Evolutionary conservation across 768 basidiomycete genomes (phyloP), one percentile per base, ranked within the genome.

Genomic region (Udeniomyces megalosporus): DNA sequence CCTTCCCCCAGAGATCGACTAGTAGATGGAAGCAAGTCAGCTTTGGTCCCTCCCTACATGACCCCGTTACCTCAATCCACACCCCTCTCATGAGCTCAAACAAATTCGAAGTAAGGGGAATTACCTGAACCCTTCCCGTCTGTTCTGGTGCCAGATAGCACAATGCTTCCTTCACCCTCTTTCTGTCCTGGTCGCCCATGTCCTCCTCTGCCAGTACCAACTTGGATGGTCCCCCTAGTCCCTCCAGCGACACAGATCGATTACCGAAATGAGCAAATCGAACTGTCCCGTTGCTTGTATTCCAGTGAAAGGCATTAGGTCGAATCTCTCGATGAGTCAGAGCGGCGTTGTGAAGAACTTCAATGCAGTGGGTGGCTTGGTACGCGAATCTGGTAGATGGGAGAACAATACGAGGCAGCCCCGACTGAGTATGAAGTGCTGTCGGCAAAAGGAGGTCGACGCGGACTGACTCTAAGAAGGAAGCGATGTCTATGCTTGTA

Each of bases 101-200:
- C n/a, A 22, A 51, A 52, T n/a, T n/a, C n/a, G n/a, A n/a, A n/a
- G n/a, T n/a, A n/a, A n/a, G n/a, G n/a, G n/a, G n/a, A n/a, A n/a
- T n/a, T n/a, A n/a, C n/a, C 38, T 61, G 49, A 31, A 81, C 81
- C 67, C 83, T 81, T 10, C 84, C 84, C 0, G 84, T 85, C 71
- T 86, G 84, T 69, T 85, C 84, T 17, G 85, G 85, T 6, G 84
- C 82, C 35, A 85, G 78, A 68, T 84, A 86, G 70, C 82, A 84
- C 5, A 85, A 73, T 1, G 83, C 84, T 72, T 85, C 84, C 72
- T 84, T 85, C 15, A 54, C 47, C 1, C 29, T 12, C 63, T 80
- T 73, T 69, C 83, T 82, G 70, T 84, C 80, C 4, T 73, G 70
- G 68, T 84, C 83, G 63, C 81, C 82, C n/a, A 52, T n/a, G 29